A percentile compares a stretch with the other conserved stretches of the same genome.
phyloP scores from a whole-genome alignment of 129 eudicot genomes.

The Scalesia atractyloides region DNA sequence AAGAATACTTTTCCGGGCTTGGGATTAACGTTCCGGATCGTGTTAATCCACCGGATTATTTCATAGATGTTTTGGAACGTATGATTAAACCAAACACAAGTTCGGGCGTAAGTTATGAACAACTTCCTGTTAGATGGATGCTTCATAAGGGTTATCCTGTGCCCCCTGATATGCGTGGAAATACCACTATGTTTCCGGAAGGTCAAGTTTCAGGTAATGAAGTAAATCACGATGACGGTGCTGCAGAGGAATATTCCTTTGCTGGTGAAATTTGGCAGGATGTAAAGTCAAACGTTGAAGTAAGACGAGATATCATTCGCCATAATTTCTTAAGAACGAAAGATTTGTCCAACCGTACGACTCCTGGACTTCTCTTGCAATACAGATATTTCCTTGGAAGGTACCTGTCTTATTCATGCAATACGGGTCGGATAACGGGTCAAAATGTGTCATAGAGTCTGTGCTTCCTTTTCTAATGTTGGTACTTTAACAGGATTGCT shows the following conservation, averaged over 20 bases:
- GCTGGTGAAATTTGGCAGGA: slow-evolving; percentile 67
- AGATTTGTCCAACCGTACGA: slow-evolving; percentile 74
- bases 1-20: slow-evolving; percentile 77
- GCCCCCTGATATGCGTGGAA: slow-evolving; percentile 71
- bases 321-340: slow-evolving; percentile 66
- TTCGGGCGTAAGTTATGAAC: slow-evolving; percentile 48
- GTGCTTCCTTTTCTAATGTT: slow-evolving; percentile 11
- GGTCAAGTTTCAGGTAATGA: slow-evolving; percentile 26
- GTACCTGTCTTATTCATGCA: slow-evolving; percentile 35
- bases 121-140: slow-evolving; percentile 93
- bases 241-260: slow-evolving; percentile 59
- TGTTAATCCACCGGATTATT: slow-evolving; percentile 83
- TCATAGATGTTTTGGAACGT: slow-evolving; percentile 77
- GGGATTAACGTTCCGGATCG: slow-evolving; percentile 84
- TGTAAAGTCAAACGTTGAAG: slow-evolving; percentile 54
- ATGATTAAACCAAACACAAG: slow-evolving; percentile 60
- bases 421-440: slow-evolving; percentile 6
- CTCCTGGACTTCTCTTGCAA: slow-evolving; percentile 73
- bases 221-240: slow-evolving; percentile 12
- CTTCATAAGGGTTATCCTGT: slow-evolving; percentile 73
- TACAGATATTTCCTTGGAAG: slow-evolving; percentile 84
- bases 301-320: slow-evolving; percentile 56
- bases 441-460: background rate
- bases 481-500: slow-evolving; percentile 56
- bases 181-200: slow-evolving; percentile 28